These are phyloP conservation scores for Tetrahymena malaccensis DNA, from an alignment of 73 alveolate species.

Conservation along the genomic window DNA sequence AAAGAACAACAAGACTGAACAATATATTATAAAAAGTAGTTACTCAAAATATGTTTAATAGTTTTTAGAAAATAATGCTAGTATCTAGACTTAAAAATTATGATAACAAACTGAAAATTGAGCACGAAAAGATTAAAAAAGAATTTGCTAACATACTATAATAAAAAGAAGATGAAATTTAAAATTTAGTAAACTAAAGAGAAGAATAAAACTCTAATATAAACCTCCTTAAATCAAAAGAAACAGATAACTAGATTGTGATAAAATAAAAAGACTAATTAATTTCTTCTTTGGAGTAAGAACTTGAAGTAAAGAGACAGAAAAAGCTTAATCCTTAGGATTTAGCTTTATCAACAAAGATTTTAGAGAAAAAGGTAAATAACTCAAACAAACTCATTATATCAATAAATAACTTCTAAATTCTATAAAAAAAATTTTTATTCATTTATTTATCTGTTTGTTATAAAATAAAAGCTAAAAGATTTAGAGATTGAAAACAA, in stretches of 20 bases:
- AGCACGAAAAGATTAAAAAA: slow-evolving; percentile 18
- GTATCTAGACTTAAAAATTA: slow-evolving; percentile 2
- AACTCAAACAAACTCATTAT: too few relatives aligned
- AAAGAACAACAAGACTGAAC: not conserved
- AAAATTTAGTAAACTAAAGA: slow-evolving; percentile 5
- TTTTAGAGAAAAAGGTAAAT: not conserved
- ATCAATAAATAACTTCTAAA: too few relatives aligned
- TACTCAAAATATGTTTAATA: slow-evolving; percentile 3
- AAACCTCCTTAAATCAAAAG: not conserved
- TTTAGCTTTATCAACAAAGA: not conserved
- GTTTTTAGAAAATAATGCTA: not conserved
- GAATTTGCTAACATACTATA: slow-evolving; percentile 11
- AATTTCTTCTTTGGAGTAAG: slow-evolving; percentile 4
- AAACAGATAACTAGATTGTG: not conserved
- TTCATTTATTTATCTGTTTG: too few relatives aligned
- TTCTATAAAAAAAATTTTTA: too few relatives aligned
- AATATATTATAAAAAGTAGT: slow-evolving; percentile 1
- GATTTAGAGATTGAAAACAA: slow-evolving; percentile 38
- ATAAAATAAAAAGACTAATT: slow-evolving; percentile 10
- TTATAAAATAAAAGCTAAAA: not conserved
- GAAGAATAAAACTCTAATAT: slow-evolving; percentile 17
- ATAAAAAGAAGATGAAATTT: slow-evolving; percentile 26
- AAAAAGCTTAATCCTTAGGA: slow-evolving; percentile 11
- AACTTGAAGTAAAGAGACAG: slow-evolving; percentile 1
- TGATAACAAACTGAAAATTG: not conserved